Evolutionary conservation across 2,329 filamentous ascomycete genomes (phyloP).

Genomic region (Leptodontidium sp.): DNA sequence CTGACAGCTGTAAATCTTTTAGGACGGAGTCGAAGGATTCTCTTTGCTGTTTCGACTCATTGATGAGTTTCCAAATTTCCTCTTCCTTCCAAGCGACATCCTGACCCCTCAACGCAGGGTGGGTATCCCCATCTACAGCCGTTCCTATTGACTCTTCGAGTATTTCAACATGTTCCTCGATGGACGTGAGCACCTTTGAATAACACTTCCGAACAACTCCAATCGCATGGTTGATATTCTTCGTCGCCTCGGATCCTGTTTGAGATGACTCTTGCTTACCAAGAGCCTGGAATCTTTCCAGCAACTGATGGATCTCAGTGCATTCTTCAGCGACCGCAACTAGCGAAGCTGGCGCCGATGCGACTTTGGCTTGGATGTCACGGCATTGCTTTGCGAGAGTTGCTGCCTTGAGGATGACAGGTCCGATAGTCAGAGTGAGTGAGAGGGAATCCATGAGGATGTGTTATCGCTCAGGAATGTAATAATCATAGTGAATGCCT

Average conservation of each 20-base stretch:
- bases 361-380: slow-evolving; percentile 7
- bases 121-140: background rate
- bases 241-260: background rate
- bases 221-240: background rate
- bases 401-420: slow-evolving; percentile 12
- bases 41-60: background rate
- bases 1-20: background rate
- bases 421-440: slow-evolving; percentile 1
- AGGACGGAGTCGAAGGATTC: background rate
- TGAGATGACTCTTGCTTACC: background rate
- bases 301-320: background rate
- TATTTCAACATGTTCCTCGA: background rate
- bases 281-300: background rate
- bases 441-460: background rate
- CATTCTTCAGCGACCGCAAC: background rate
- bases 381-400: slow-evolving; percentile 15
- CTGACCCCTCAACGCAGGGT: background rate
- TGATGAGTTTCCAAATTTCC: background rate
- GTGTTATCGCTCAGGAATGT: background rate
- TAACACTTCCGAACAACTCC: background rate
- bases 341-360: background rate
- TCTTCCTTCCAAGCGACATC: background rate
- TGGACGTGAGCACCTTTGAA: background rate
- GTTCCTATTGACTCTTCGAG: background rate
- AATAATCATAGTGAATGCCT: background rate